phyloP scores from a whole-genome alignment of 257 asterid species.

The Thymus quinquecostatus region DNA sequence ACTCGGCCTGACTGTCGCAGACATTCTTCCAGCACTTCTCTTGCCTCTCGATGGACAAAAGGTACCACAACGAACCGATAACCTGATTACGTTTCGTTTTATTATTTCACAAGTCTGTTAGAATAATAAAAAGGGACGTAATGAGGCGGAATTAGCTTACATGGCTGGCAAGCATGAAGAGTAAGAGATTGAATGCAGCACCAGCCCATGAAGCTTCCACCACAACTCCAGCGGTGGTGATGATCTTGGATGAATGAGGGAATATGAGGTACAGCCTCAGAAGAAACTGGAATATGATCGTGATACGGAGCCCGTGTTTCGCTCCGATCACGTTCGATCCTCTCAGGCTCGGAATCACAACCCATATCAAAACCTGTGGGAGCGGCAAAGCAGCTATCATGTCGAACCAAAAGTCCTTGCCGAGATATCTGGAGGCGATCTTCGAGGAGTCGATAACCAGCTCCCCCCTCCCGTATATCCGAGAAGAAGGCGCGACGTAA shows the following conservation, averaged over 20 bases:
- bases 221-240: conserved; percentile 63
- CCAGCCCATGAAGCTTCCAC: conserved; percentile 86
- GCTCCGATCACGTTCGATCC: conserved; percentile 55
- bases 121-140: not conserved
- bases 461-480: conserved; percentile 73
- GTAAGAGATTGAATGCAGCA: conserved; percentile 69
- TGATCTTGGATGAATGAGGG: conserved; percentile 66
- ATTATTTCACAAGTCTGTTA: too few species aligned
- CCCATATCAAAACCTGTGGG: conserved; percentile 86
- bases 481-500: conserved; percentile 71
- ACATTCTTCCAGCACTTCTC: conserved; percentile 71
- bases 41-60: conserved; percentile 63
- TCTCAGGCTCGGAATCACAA: conserved; percentile 51
- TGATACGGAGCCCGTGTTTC: conserved; percentile 52
- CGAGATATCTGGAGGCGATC: conserved; percentile 59
- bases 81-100: too few species aligned
- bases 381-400: conserved; percentile 67
- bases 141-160: conserved; percentile 42
- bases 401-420: conserved; percentile 57
- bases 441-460: conserved; percentile 62
- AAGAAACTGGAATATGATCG: conserved; percentile 57
- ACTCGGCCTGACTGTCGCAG: conserved; percentile 51
- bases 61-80: conserved; percentile 76
- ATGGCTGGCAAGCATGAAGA: conserved; percentile 78
- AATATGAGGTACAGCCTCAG: conserved; percentile 56